A percentile compares a stretch with the other conserved stretches of the same genome.
Evolutionary conservation across 139 green algal species (phyloP).

Genomic region (Chlorella sorokiniana): DNA sequence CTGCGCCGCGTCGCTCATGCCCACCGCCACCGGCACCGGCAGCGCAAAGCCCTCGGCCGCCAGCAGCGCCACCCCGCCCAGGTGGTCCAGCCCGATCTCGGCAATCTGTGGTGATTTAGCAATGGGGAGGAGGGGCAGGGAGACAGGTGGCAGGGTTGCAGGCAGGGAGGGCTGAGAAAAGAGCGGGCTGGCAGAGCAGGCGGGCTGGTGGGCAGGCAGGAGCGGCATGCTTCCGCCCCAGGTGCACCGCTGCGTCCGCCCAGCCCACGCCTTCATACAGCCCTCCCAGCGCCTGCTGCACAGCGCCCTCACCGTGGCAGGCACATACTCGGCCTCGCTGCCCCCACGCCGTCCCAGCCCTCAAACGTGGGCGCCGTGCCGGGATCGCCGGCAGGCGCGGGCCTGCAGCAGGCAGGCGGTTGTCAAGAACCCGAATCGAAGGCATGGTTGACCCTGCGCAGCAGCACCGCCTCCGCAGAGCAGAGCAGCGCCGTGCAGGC

Average conservation of each 20-base stretch:
- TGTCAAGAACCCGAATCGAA: background rate
- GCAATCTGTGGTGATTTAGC: conserved; percentile 10
- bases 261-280: no score
- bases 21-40: conserved; percentile 32
- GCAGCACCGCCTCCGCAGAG: no score
- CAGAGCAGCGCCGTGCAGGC: background rate
- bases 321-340: conserved; percentile 17
- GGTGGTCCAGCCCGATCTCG: conserved; percentile 38
- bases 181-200: background rate
- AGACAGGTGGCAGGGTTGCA: background rate
- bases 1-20: conserved; percentile 33
- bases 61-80: conserved; percentile 32
- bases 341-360: conserved; percentile 44
- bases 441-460: no score
- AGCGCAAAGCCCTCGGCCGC: conserved; percentile 27
- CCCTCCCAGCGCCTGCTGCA: no score
- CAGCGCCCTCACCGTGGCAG: conserved; percentile 12
- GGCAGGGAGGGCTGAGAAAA: background rate
- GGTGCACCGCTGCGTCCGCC: background rate
- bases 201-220: background rate
- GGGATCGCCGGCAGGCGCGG: background rate
- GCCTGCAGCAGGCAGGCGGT: conserved; percentile 53
- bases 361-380: background rate
- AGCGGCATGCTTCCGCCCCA: background rate
- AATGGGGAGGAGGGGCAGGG: background rate